Evolutionary conservation across 2,329 filamentous ascomycete species (phyloP).

Genomic region (Nigrospora oryzae): DNA sequence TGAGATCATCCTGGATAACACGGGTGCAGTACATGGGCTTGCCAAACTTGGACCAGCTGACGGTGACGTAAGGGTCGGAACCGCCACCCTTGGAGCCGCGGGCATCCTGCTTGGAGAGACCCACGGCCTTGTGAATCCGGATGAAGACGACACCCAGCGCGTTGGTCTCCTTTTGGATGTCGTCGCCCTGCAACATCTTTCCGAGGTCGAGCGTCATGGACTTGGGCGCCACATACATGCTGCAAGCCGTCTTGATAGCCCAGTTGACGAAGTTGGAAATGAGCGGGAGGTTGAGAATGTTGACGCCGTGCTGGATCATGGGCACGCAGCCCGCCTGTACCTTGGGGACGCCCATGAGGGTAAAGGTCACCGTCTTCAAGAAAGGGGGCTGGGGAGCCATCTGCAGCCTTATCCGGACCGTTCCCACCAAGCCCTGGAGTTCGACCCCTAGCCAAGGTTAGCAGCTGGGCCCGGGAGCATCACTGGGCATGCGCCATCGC

Average conservation of each 20-base stretch:
- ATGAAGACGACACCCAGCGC: slow-evolving; percentile 89
- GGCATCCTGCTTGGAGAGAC: slow-evolving; percentile 83
- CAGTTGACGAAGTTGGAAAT: slow-evolving; percentile 98
- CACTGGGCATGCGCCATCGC: slow-evolving; percentile 1
- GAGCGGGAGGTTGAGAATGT: slow-evolving; percentile 81
- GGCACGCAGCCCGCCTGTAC: slow-evolving; percentile 84
- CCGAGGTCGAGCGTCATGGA: slow-evolving; percentile 86
- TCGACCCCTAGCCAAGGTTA: slow-evolving; percentile 52
- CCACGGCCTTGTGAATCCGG: slow-evolving; percentile 78
- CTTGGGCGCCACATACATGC: slow-evolving; percentile 91
- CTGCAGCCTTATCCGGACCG: slow-evolving; percentile 72
- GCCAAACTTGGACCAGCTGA: slow-evolving; percentile 91
- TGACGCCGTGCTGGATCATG: slow-evolving; percentile 84
- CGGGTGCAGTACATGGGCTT: slow-evolving; percentile 98
- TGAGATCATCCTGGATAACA: slow-evolving; percentile 89
- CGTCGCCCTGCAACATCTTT: slow-evolving; percentile 84
- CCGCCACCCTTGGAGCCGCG: slow-evolving; percentile 79
- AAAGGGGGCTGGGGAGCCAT: slow-evolving; percentile 89
- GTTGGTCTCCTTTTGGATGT: slow-evolving; percentile 80
- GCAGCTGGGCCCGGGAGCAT: background rate
- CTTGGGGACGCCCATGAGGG: slow-evolving; percentile 87
- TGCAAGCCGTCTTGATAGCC: slow-evolving; percentile 77
- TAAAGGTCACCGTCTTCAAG: slow-evolving; percentile 85
- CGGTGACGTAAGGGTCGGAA: slow-evolving; percentile 90
- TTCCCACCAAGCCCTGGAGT: slow-evolving; percentile 83